Base-by-base conservation (phyloP, 257 asterid species). In the Eustoma russellianum region DNA sequence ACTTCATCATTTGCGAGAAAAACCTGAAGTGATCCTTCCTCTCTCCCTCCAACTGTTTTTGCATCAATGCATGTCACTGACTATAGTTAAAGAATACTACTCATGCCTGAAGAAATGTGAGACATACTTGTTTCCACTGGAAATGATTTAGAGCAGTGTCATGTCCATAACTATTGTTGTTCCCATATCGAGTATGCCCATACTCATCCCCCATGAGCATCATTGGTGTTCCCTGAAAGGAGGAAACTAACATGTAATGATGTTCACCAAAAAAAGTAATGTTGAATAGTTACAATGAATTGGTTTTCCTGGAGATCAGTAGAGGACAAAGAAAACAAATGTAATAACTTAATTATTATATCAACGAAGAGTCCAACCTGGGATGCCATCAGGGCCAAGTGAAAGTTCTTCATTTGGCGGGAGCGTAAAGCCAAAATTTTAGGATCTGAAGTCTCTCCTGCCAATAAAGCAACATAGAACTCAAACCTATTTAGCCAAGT, bases 161-260 rank as follows among this genome's bases (percentile, higher is more conserved):
- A 70, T 87, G 96, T 57, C 98, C 98, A 57, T 91, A 91, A 62
- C 98, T 91, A 76, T 91, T 91, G 71, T 91, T 91, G 67, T 91
- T 91, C 63, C 96, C 98, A 55, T 66, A 66, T 55, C 98, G 95
- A 60, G 96, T 91, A 66, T 91, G 98, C 14, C 77, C 98, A 66
- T 91, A 91, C 66, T 91, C 98, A 80, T 91, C 98, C 63, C 98
- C 98, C 98, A 87, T 87, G 66, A 91, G 85, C 96, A 91, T 87
- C 98, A 91, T 91, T 15, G 98, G 95, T 55, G 94, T 83, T 57
- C 98, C 98, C 98, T 90, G 60, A 52, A 45, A 67, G 66, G 57
- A 59, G 52, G 40, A 7, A 61, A 34, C 12, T 5, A 38, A 38
- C 30, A 24, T 2, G 30, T 24, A 24, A 24, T 24, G 30, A 24